Conservation (phyloP, 371 early-diverging fungal genomes). For the Rhizopus microsporus region DNA sequence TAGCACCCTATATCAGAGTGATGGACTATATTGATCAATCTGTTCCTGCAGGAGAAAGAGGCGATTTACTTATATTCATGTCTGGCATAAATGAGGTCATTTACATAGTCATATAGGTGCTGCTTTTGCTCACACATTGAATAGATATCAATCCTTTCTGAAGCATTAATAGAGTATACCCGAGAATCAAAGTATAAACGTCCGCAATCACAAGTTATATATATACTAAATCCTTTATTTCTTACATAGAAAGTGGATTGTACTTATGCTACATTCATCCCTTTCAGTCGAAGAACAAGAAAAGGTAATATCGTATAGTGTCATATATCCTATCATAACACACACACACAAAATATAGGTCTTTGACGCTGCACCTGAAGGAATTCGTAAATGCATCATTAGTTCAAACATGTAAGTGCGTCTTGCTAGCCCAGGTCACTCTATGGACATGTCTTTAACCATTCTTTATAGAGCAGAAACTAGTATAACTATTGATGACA, state of each 20-base stretch:
- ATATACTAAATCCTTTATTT: neutral
- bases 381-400: slow-evolving; percentile 60
- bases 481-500: slow-evolving; percentile 96
- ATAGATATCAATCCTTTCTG: slow-evolving; percentile 53
- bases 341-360: slow-evolving; percentile 10
- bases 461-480: slow-evolving; percentile 81
- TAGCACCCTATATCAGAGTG: slow-evolving; percentile 62
- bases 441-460: neutral
- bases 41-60: slow-evolving; percentile 60
- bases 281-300: slow-evolving; percentile 55
- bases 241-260: slow-evolving; percentile 57
- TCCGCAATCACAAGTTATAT: neutral
- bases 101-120: no score
- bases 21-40: slow-evolving; percentile 65
- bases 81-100: slow-evolving; percentile 67
- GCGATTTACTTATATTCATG: slow-evolving; percentile 71
- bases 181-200: slow-evolving; percentile 32
- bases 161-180: slow-evolving; percentile 43
- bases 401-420: slow-evolving; percentile 62
- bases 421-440: neutral
- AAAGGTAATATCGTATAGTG: slow-evolving; percentile 14
- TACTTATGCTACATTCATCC: slow-evolving; percentile 56
- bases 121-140: neutral
- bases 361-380: slow-evolving; percentile 52
- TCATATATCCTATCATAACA: neutral